Percentiles rank a stretch among this genome's conserved stretches.
phyloP scores from a whole-genome alignment of 257 asterid genomes.

The Solanum ahanhuiri region DNA sequence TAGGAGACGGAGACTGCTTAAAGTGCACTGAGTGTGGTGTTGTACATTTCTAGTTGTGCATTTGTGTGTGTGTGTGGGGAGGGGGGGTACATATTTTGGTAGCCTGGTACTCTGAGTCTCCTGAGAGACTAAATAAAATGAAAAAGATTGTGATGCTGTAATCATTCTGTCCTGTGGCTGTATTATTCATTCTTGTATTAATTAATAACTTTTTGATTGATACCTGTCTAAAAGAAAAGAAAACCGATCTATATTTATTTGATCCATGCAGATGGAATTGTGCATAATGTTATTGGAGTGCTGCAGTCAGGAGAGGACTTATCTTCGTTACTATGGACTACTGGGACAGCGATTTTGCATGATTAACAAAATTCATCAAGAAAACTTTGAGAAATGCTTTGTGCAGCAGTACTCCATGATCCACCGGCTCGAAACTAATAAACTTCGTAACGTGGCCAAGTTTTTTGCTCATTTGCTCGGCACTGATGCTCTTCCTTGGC shows the following conservation, averaged over 20 bases:
- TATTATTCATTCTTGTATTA: not conserved
- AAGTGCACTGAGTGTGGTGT: not conserved
- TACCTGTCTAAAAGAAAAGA: not conserved
- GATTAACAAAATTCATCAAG: conserved; percentile 77
- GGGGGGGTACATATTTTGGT: not conserved
- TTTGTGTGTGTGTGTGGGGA: not conserved
- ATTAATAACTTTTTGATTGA: not conserved
- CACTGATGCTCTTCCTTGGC: conserved; percentile 85
- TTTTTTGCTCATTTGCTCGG: conserved; percentile 91
- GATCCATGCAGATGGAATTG: conserved; percentile 61
- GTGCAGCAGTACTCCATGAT: conserved; percentile 91
- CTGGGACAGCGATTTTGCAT: conserved; percentile 88
- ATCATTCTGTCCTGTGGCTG: not conserved
- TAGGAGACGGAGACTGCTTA: not conserved
- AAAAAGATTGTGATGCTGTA: not conserved
- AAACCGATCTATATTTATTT: not conserved
- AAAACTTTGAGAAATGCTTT: conserved; percentile 74
- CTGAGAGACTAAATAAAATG: not conserved
- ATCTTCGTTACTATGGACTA: conserved; percentile 83
- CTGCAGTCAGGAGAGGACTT: conserved; percentile 98
- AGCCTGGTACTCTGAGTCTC: not conserved
- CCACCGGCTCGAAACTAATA: conserved; percentile 83
- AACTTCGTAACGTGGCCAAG: conserved; percentile 81
- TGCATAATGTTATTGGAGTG: conserved; percentile 91
- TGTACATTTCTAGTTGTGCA: not conserved